These are phyloP conservation scores for Chaetomium fimeti DNA, from an alignment of 495 filamentous ascomycete genomes.

Conservation along the genomic window DNA sequence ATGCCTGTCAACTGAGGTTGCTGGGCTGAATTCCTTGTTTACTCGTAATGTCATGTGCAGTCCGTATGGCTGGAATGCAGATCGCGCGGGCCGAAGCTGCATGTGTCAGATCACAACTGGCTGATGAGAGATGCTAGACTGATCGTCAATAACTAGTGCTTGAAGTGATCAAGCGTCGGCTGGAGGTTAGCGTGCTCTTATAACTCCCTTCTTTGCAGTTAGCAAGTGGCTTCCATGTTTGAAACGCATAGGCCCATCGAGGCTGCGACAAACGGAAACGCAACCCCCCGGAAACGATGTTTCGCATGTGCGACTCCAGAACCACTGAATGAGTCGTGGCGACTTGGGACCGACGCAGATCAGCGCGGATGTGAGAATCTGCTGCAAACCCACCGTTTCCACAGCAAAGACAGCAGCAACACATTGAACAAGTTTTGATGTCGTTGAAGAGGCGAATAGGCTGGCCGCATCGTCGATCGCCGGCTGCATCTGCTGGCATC, in stretches of 20 bases:
- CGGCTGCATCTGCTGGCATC: constrained; percentile 4
- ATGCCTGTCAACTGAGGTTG: background rate
- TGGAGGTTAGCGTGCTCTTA: too few species aligned
- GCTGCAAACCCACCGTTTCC: background rate
- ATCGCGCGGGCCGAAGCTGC: constrained; percentile 1
- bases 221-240: background rate
- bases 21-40: background rate
- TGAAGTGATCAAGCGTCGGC: too few species aligned
- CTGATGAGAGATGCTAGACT: background rate
- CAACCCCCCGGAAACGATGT: constrained; percentile 5
- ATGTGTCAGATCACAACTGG: background rate
- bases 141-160: too few species aligned
- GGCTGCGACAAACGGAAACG: constrained; percentile 8
- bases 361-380: background rate
- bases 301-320: constrained; percentile 9
- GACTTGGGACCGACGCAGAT: background rate
- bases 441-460: background rate
- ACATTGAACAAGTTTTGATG: background rate
- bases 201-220: too few species aligned
- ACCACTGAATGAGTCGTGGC: background rate
- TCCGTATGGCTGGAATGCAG: background rate
- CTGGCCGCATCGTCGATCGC: background rate
- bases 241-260: background rate
- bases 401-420: background rate
- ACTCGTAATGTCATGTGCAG: background rate